Evolutionary conservation across 2,329 filamentous ascomycete genomes (phyloP).

Genomic region (Fusarium stilboides): DNA sequence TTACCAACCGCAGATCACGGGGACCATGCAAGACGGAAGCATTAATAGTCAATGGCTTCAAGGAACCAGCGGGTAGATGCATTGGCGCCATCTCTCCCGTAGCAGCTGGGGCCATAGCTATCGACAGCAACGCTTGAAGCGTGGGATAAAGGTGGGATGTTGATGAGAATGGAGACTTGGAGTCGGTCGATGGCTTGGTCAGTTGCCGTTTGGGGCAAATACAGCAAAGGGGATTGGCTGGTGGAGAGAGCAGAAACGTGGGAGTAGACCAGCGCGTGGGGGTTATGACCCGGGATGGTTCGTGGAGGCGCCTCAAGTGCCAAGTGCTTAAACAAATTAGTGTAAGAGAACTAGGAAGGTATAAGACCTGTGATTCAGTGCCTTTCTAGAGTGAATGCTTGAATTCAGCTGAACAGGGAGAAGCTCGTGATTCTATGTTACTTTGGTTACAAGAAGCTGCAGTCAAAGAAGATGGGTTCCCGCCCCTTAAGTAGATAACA

Average conservation of each 20-base stretch:
- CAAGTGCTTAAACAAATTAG: slow-evolving; percentile 39
- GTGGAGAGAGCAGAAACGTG: slow-evolving; percentile 44
- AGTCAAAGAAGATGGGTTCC: slow-evolving; percentile 41
- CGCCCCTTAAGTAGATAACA: slow-evolving; percentile 50
- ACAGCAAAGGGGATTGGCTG: slow-evolving; percentile 50
- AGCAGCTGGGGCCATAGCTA: slow-evolving; percentile 66
- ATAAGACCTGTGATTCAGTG: slow-evolving; percentile 29
- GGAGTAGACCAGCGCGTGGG: slow-evolving; percentile 49
- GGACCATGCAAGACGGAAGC: slow-evolving; percentile 72
- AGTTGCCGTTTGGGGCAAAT: slow-evolving; percentile 52
- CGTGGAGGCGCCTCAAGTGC: slow-evolving; percentile 44
- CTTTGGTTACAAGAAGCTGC: slow-evolving; percentile 26
- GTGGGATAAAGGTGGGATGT: slow-evolving; percentile 73
- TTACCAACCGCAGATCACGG: slow-evolving; percentile 70
- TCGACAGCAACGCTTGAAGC: slow-evolving; percentile 58
- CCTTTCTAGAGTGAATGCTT: slow-evolving; percentile 34
- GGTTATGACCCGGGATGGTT: slow-evolving; percentile 47
- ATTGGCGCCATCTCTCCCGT: slow-evolving; percentile 60
- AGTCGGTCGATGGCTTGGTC: slow-evolving; percentile 51
- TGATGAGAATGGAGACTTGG: slow-evolving; percentile 46
- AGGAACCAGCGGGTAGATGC: slow-evolving; percentile 59
- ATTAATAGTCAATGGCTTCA: slow-evolving; percentile 63
- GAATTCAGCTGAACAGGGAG: slow-evolving; percentile 26
- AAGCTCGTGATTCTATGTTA: slow-evolving; percentile 33
- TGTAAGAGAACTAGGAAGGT: slow-evolving; percentile 29